Conservation (phyloP, 306 rosid genomes). For the Purshia tridentata region DNA sequence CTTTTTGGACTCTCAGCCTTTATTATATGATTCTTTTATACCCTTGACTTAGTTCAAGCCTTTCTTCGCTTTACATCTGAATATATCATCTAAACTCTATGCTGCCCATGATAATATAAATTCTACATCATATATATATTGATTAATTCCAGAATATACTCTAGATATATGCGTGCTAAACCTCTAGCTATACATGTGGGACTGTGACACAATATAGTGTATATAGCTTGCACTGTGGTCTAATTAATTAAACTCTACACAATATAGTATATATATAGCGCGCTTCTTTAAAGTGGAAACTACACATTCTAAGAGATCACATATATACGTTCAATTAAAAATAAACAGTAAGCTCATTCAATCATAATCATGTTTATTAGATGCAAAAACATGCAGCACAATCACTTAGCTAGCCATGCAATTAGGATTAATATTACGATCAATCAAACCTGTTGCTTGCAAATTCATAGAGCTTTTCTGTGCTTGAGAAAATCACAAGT, state of each 20-base stretch:
- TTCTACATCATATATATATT: not conserved
- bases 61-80: not conserved
- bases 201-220: no score
- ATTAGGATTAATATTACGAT: not conserved
- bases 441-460: slow-evolving; percentile 61
- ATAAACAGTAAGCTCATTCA: not conserved
- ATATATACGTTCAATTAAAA: not conserved
- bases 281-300: not conserved
- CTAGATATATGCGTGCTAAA: not conserved
- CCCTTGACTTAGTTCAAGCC: not conserved
- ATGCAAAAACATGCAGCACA: not conserved
- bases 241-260: not conserved
- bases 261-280: no score
- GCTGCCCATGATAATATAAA: not conserved
- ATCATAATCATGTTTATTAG: not conserved
- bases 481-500: slow-evolving; percentile 68
- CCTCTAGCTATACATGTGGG: not conserved
- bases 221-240: not conserved
- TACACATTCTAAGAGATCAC: not conserved
- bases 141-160: not conserved
- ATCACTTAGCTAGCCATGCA: not conserved
- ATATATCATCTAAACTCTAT: not conserved
- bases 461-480: slow-evolving; percentile 76
- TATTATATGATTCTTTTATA: not conserved
- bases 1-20: not conserved